Conservation (phyloP, 768 basidiomycete species). For the Lepiota venenata region DNA sequence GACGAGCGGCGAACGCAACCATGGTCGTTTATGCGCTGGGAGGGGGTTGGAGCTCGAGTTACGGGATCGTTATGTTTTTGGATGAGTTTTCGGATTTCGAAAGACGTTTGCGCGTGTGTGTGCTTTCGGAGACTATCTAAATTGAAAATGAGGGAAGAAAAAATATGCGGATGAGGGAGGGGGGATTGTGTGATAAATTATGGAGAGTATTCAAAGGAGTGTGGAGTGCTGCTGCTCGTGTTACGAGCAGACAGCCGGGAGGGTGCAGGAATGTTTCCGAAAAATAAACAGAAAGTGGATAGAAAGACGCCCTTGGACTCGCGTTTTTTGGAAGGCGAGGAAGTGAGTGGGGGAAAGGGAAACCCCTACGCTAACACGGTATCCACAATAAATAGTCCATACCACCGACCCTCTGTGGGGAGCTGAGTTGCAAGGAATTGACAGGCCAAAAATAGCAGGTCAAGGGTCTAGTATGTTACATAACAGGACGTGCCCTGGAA, state of each 20-base stretch:
- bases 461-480: background rate
- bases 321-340: background rate
- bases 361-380: background rate
- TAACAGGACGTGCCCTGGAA: background rate
- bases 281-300: background rate
- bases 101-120: no score
- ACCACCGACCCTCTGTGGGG: background rate
- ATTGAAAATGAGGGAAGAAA: no score
- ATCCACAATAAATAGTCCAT: constrained; percentile 3
- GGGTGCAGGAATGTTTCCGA: background rate
- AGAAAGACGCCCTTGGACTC: background rate
- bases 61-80: no score
- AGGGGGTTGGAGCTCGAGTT: no score
- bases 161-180: no score
- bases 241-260: no score
- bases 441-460: constrained; percentile 1
- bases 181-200: no score
- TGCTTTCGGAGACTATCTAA: no score
- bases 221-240: no score
- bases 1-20: background rate
- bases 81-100: no score
- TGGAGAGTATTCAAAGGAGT: no score
- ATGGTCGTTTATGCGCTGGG: no score
- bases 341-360: background rate
- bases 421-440: background rate